Evolutionary conservation across 768 basidiomycete genomes (phyloP).

Genomic region (Xanthoconium purpureum): DNA sequence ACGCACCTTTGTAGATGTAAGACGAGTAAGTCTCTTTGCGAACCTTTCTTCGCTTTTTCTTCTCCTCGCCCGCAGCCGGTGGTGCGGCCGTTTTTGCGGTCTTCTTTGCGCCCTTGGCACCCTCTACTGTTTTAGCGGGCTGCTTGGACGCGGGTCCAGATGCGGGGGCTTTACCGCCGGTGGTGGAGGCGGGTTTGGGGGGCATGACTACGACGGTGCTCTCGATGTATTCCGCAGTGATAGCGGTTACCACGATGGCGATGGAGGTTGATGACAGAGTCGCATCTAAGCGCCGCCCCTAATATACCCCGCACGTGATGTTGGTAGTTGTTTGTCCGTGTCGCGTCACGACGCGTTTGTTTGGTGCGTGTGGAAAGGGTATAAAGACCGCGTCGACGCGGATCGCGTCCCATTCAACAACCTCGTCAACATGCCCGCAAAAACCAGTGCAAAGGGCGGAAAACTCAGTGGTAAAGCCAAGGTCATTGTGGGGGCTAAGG

Average conservation of each 20-base stretch:
- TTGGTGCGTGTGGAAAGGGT: conserved; percentile 20
- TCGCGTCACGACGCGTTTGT: conserved; percentile 43
- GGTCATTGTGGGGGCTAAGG: conserved; percentile 39
- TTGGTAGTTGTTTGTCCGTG: conserved; percentile 30
- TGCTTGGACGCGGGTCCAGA: conserved; percentile 58
- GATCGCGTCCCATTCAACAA: background rate
- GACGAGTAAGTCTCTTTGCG: conserved; percentile 93
- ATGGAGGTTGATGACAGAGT: conserved; percentile 20
- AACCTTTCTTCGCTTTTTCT: conserved; percentile 85
- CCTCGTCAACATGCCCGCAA: conserved; percentile 25
- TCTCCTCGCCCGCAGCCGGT: conserved; percentile 60
- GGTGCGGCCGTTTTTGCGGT: conserved; percentile 54
- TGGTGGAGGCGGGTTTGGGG: conserved; percentile 65
- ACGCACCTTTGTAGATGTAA: conserved; percentile 85
- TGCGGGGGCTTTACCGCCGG: conserved; percentile 67
- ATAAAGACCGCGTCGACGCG: conserved; percentile 20
- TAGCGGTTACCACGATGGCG: conserved; percentile 15
- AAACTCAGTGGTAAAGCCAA: conserved; percentile 55
- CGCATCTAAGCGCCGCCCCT: conserved; percentile 23
- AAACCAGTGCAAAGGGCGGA: conserved; percentile 32
- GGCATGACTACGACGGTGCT: conserved; percentile 35
- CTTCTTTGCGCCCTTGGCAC: conserved; percentile 78
- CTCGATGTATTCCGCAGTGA: background rate
- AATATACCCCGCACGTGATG: conserved; percentile 34
- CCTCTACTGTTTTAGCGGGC: conserved; percentile 52